These are phyloP conservation scores for Claviceps sp. DNA, from an alignment of 2,329 filamentous ascomycete genomes.

Conservation along the genomic window DNA sequence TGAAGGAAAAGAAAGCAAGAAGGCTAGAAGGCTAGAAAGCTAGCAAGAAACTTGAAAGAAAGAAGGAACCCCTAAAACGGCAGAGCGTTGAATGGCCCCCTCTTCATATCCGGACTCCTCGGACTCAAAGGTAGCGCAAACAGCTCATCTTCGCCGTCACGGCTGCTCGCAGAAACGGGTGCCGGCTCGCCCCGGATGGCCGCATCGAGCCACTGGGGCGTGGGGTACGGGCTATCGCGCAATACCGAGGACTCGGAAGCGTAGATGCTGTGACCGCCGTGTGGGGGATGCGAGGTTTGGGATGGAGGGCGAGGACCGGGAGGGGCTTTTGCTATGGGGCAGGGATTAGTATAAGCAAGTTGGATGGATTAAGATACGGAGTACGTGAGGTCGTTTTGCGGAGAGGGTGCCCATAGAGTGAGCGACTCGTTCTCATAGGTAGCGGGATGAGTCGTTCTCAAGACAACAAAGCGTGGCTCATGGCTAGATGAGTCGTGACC, in stretches of 20 bases:
- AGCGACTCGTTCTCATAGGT: too few relatives aligned
- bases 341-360: too few relatives aligned
- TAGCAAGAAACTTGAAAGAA: too few relatives aligned
- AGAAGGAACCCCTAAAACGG: too few relatives aligned
- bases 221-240: constrained; percentile 7
- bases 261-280: constrained; percentile 20
- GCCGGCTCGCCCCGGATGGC: constrained; percentile 14
- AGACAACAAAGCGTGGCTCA: too few relatives aligned
- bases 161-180: constrained; percentile 9
- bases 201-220: constrained; percentile 22
- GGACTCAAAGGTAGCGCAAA: constrained; percentile 83
- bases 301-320: constrained; percentile 20
- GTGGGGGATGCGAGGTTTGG: constrained; percentile 15
- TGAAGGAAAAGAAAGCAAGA: neutral
- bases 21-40: neutral
- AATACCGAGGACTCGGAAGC: constrained; percentile 22
- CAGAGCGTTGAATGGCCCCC: constrained; percentile 52
- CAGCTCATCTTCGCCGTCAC: constrained; percentile 54
- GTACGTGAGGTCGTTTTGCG: too few relatives aligned
- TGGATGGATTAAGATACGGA: too few relatives aligned
- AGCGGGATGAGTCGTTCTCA: too few relatives aligned
- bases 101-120: constrained; percentile 71
- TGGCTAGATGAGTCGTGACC: too few relatives aligned
- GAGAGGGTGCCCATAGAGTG: too few relatives aligned
- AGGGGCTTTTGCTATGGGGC: constrained; percentile 21